Evolutionary conservation across 179 eudicot species (phyloP).

Genomic region (Vitellaria paradoxa): DNA sequence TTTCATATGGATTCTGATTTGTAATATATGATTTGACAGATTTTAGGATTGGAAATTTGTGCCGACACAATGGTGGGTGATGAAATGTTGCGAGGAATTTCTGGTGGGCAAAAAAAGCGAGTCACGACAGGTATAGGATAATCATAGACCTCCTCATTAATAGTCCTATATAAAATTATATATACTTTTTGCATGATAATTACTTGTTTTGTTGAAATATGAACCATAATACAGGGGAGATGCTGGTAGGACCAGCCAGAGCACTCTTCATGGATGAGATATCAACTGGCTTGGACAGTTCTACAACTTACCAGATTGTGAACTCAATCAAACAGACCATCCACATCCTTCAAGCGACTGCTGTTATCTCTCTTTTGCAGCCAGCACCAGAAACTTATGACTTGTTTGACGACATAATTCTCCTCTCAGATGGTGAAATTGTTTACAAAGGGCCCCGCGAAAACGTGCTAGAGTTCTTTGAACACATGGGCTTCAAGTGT

Average conservation of each 20-base stretch:
- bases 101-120: constrained; percentile 50
- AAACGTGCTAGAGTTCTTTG: constrained; percentile 33
- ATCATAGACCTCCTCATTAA: not conserved
- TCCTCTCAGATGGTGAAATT: constrained; percentile 33
- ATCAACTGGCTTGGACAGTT: constrained; percentile 42
- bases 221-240: constrained; percentile 25
- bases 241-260: constrained; percentile 39
- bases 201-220: not conserved
- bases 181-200: not conserved
- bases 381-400: constrained; percentile 43
- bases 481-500: constrained; percentile 32
- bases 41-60: constrained; percentile 41
- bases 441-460: constrained; percentile 45
- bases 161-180: too few species aligned
- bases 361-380: constrained; percentile 35
- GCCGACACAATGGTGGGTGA: constrained; percentile 46
- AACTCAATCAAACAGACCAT: constrained; percentile 26
- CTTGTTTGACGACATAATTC: constrained; percentile 37
- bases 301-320: constrained; percentile 38
- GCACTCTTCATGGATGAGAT: constrained; percentile 46
- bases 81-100: constrained; percentile 41
- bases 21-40: constrained; percentile 3
- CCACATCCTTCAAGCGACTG: constrained; percentile 40
- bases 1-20: not conserved
- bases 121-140: constrained; percentile 34